Conservation (phyloP, 495 filamentous ascomycete genomes). For the Aspergillus ostianus region DNA sequence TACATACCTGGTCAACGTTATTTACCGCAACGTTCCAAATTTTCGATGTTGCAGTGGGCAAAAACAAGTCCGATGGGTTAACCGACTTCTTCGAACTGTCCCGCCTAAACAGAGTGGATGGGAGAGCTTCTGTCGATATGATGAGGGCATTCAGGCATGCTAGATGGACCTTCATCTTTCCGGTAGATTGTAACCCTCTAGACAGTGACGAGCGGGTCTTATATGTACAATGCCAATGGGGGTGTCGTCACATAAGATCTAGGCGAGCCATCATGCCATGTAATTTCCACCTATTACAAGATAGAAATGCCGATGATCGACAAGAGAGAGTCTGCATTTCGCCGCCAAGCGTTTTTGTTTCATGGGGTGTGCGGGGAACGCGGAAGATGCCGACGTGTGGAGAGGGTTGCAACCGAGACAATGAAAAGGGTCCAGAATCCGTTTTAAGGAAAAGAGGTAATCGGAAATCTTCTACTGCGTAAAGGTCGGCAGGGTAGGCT, state of each 20-base stretch:
- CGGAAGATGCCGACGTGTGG: not conserved
- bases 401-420: no score
- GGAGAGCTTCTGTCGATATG: not conserved
- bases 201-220: not conserved
- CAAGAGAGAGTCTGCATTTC: not conserved
- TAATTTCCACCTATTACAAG: not conserved
- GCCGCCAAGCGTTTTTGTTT: not conserved
- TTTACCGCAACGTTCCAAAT: not conserved
- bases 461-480: no score
- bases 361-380: not conserved
- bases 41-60: not conserved
- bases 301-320: not conserved
- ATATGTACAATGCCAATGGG: not conserved
- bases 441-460: no score
- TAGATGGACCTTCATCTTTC: not conserved
- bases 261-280: not conserved
- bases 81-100: not conserved
- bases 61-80: not conserved
- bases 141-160: not conserved
- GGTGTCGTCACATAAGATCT: not conserved
- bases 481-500: no score
- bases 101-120: not conserved
- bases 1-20: not conserved
- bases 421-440: no score
- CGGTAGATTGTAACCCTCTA: not conserved